phyloP scores from a whole-genome alignment of 139 green algal species.

The Eudorina sp. region DNA sequence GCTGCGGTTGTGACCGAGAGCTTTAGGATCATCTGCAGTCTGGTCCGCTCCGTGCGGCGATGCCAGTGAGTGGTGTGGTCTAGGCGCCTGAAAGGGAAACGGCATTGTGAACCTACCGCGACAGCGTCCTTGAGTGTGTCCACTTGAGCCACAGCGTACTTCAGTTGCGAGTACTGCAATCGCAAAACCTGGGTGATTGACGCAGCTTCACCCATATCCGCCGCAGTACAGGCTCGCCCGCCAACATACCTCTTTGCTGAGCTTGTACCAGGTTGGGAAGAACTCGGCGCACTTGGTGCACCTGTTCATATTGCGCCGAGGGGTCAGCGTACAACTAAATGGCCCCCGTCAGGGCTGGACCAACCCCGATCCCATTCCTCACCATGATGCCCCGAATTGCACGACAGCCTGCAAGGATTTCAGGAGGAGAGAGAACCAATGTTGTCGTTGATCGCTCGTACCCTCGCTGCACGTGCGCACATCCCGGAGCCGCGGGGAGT shows the following conservation, averaged over 20 bases:
- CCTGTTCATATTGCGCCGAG: neutral
- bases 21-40: no score
- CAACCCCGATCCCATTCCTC: neutral
- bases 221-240: no score
- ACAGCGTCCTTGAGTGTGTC: constrained; percentile 72
- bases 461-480: no score
- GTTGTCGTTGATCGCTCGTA: no score
- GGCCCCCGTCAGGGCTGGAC: neutral
- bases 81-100: no score
- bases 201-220: no score
- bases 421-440: no score
- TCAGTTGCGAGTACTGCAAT: constrained; percentile 64
- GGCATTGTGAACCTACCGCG: constrained; percentile 35
- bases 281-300: constrained; percentile 73
- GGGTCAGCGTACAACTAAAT: neutral
- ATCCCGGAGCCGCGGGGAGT: no score
- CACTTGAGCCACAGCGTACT: constrained; percentile 83
- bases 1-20: no score
- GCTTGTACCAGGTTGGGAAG: constrained; percentile 68
- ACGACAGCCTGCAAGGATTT: constrained; percentile 56
- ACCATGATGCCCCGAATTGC: constrained; percentile 67
- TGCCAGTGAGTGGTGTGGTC: no score
- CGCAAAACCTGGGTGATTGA: no score
- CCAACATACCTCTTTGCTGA: constrained; percentile 65
- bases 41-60: no score